Evolutionary conservation across 176 grass and related monocot genomes (phyloP).

Genomic region (Tillandsia leiboldiana): DNA sequence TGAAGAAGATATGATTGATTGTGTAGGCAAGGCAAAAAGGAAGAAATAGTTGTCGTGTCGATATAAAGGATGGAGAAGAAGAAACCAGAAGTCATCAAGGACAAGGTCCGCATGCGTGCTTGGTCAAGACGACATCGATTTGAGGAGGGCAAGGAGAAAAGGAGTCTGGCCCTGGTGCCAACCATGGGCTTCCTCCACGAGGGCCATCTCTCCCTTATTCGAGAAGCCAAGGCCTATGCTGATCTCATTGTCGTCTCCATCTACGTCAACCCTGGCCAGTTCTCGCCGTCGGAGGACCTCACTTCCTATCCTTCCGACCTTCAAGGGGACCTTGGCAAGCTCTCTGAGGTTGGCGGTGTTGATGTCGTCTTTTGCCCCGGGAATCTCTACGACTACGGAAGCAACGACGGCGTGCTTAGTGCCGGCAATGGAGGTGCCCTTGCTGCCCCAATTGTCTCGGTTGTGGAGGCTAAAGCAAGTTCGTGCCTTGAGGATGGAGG

Average conservation of each 20-base stretch:
- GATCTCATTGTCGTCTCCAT: conserved; percentile 65
- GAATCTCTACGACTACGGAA: conserved; percentile 49
- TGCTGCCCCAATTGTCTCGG: not conserved
- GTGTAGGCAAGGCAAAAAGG: too few relatives aligned
- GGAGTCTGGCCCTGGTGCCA: conserved; percentile 47
- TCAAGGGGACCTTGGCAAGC: conserved; percentile 59
- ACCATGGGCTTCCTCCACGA: conserved; percentile 94
- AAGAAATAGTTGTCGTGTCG: too few relatives aligned
- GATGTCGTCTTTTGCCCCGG: conserved; percentile 53
- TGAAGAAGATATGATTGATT: too few relatives aligned
- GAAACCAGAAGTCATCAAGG: conserved; percentile 62
- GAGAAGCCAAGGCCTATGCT: conserved; percentile 26
- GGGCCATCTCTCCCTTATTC: conserved; percentile 73
- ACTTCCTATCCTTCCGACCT: conserved; percentile 61
- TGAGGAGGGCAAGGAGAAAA: conserved; percentile 32
- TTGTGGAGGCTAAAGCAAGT: not conserved
- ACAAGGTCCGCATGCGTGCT: conserved; percentile 50
- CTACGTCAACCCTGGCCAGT: conserved; percentile 85
- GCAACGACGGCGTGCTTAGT: not conserved
- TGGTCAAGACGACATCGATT: conserved; percentile 46
- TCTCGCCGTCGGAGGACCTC: conserved; percentile 69
- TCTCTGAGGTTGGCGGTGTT: conserved; percentile 38
- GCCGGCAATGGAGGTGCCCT: not conserved
- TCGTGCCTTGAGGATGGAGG: conserved; percentile 58
- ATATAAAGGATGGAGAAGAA: conserved; percentile 3